A percentile compares a stretch with the other conserved stretches of the same genome.
Evolutionary conservation across 805 yeast species (phyloP).

Genomic region (Starmera quercuum): DNA sequence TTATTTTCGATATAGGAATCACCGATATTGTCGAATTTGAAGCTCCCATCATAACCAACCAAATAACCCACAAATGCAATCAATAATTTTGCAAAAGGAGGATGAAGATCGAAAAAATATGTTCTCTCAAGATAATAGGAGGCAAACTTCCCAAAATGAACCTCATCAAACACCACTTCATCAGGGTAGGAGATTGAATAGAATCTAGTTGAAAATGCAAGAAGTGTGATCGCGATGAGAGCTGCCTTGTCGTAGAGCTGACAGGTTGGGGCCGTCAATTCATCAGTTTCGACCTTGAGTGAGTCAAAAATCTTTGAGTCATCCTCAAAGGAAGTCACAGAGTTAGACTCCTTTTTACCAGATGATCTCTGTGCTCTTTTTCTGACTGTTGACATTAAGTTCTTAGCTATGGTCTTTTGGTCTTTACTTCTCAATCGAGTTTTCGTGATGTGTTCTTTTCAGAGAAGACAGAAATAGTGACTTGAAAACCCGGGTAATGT

Average conservation of each 20-base stretch:
- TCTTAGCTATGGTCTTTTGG: too few relatives aligned
- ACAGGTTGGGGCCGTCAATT: too few relatives aligned
- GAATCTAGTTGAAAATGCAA: slow-evolving; percentile 64
- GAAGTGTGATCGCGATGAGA: slow-evolving; percentile 50
- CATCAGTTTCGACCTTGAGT: neutral
- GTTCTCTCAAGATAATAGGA: slow-evolving; percentile 82
- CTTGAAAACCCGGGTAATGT: too few relatives aligned
- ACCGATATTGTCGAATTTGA: slow-evolving; percentile 88
- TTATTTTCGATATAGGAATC: slow-evolving; percentile 68
- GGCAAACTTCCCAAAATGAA: slow-evolving; percentile 82
- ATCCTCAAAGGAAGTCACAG: neutral
- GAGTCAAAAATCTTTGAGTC: slow-evolving; percentile 1
- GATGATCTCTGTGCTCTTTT: slow-evolving; percentile 6
- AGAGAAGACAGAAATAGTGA: too few relatives aligned
- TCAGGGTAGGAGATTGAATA: slow-evolving; percentile 54
- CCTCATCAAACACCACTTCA: slow-evolving; percentile 82
- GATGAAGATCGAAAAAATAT: slow-evolving; percentile 94
- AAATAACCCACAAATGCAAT: slow-evolving; percentile 88
- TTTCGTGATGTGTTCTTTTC: too few relatives aligned
- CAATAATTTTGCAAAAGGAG: slow-evolving; percentile 92
- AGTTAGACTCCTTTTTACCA: slow-evolving; percentile 1
- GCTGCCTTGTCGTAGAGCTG: slow-evolving; percentile 37
- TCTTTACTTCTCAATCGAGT: too few relatives aligned
- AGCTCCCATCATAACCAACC: slow-evolving; percentile 85
- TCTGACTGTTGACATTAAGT: slow-evolving; percentile 1